Percentiles rank a stretch among this genome's conserved stretches.
These are phyloP conservation scores for Myochromella boudieri DNA, from an alignment of 768 basidiomycete genomes.

Conservation along the genomic window DNA sequence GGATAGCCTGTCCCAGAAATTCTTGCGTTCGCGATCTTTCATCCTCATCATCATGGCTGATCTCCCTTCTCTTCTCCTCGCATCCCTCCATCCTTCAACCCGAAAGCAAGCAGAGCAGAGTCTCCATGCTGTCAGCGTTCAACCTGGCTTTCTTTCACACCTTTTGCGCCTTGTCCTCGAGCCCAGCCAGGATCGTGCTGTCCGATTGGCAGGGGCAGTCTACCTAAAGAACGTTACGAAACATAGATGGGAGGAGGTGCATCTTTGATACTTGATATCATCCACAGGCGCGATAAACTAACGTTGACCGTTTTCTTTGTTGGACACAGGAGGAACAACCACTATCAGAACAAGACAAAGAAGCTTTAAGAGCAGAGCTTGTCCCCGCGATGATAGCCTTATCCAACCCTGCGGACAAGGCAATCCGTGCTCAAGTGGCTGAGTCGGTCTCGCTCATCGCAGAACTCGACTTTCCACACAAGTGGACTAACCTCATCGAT, in stretches of 20 bases:
- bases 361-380: slow-evolving; percentile 68
- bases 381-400: slow-evolving; percentile 91
- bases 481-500: slow-evolving; percentile 88
- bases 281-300: background rate
- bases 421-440: slow-evolving; percentile 81
- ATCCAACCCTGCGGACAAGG: slow-evolving; percentile 69
- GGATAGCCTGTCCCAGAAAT: background rate
- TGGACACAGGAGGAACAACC: slow-evolving; percentile 77
- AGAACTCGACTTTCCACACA: slow-evolving; percentile 84
- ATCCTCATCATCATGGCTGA: slow-evolving; percentile 50
- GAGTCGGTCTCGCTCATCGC: slow-evolving; percentile 93
- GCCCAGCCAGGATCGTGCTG: slow-evolving; percentile 60
- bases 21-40: background rate
- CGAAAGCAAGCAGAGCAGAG: slow-evolving; percentile 82
- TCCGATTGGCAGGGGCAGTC: slow-evolving; percentile 82
- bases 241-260: slow-evolving; percentile 84
- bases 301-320: slow-evolving; percentile 10
- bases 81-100: slow-evolving; percentile 66
- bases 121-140: slow-evolving; percentile 63
- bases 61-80: slow-evolving; percentile 66
- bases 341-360: slow-evolving; percentile 70
- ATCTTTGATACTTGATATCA: slow-evolving; percentile 18
- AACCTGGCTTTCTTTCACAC: slow-evolving; percentile 77
- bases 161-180: slow-evolving; percentile 80
- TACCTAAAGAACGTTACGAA: slow-evolving; percentile 93